These are phyloP conservation scores for Wickerhamiella azymoides DNA, from an alignment of 805 yeast species.

Conservation along the genomic window DNA sequence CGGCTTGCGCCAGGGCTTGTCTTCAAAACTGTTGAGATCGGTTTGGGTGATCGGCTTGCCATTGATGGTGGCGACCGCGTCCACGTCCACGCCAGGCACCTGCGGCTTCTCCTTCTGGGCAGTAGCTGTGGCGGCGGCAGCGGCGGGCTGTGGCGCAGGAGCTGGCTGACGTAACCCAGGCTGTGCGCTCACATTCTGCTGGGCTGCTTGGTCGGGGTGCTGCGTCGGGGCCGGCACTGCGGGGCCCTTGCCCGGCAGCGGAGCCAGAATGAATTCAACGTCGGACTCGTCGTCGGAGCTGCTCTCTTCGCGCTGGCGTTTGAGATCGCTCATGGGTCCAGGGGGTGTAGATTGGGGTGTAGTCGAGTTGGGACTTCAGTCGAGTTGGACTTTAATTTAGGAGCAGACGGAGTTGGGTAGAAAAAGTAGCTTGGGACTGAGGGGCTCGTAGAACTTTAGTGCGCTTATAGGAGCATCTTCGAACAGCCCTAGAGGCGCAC, in stretches of 20 bases:
- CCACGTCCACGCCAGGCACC: constrained; percentile 44
- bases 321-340: background rate
- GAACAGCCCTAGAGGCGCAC: no score
- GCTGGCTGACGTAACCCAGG: constrained; percentile 7
- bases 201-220: constrained; percentile 14
- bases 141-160: background rate
- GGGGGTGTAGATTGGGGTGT: no score
- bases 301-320: background rate
- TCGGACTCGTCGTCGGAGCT: constrained; percentile 38
- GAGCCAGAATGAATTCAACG: constrained; percentile 65
- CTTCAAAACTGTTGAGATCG: constrained; percentile 66
- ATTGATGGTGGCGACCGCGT: constrained; percentile 56
- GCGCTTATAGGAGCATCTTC: no score
- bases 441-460: no score
- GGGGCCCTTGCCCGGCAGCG: constrained; percentile 12
- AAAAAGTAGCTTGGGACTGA: no score
- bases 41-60: constrained; percentile 76
- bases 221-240: constrained; percentile 4
- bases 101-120: constrained; percentile 6
- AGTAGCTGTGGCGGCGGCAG: background rate
- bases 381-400: no score
- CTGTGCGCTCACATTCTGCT: constrained; percentile 3
- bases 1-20: constrained; percentile 97
- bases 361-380: no score
- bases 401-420: no score